Percentiles rank a stretch among this genome's conserved stretches.
Evolutionary conservation across 2,329 filamentous ascomycete species (phyloP).

Genomic region (Myriosclerotinia scirpicola): DNA sequence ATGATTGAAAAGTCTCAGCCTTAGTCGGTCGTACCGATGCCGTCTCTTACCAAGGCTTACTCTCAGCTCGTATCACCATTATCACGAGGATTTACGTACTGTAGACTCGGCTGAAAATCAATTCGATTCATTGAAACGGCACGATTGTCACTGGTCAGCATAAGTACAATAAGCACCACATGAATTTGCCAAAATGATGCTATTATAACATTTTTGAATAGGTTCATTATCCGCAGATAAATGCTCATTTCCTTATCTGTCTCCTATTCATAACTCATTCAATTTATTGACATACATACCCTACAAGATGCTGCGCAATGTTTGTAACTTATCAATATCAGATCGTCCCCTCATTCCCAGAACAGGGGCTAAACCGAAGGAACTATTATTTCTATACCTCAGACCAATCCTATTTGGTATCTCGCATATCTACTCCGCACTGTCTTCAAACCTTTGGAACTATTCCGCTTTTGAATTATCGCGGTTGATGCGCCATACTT

Average conservation of each 20-base stretch:
- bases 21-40: conserved; percentile 19
- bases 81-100: conserved; percentile 17
- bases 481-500: conserved; percentile 11
- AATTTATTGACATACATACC: background rate
- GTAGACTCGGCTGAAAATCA: conserved; percentile 1
- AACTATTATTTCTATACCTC: background rate
- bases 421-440: conserved; percentile 11
- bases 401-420: conserved; percentile 17
- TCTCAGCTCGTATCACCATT: conserved; percentile 25
- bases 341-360: background rate
- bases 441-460: conserved; percentile 3
- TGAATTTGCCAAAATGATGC: background rate
- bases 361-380: conserved; percentile 9
- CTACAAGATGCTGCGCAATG: conserved; percentile 10
- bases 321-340: conserved; percentile 14
- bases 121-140: conserved; percentile 8
- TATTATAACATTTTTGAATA: background rate
- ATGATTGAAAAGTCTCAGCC: conserved; percentile 19
- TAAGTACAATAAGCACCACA: conserved; percentile 7
- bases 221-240: background rate
- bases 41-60: conserved; percentile 17
- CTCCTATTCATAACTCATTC: too few species aligned
- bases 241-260: conserved; percentile 3
- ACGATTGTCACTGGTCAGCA: conserved; percentile 6
- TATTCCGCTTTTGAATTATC: background rate